A percentile compares a stretch with the other conserved stretches of the same genome.
Evolutionary conservation across 2,329 filamentous ascomycete species (phyloP).

Genomic region (Scytalidium lignicola): DNA sequence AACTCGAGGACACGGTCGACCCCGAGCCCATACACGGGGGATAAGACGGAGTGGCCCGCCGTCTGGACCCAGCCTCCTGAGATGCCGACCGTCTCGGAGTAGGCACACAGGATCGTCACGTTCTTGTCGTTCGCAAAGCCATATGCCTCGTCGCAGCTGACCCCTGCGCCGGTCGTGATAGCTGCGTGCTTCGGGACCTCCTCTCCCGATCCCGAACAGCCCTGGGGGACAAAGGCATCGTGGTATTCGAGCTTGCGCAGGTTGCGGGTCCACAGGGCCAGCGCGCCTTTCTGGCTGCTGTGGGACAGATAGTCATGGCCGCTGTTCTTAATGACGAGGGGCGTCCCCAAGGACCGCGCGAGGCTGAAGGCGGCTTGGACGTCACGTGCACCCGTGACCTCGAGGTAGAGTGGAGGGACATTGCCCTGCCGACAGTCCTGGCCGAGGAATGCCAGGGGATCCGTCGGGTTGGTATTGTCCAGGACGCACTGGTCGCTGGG

Average conservation of each 20-base stretch:
- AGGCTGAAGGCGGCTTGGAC: constrained; percentile 40
- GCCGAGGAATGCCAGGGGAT: constrained; percentile 10
- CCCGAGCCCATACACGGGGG: constrained; percentile 43
- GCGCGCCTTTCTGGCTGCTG: constrained; percentile 10
- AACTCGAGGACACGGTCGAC: constrained; percentile 44
- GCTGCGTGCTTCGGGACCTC: constrained; percentile 13
- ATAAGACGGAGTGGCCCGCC: constrained; percentile 50
- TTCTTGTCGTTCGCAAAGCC: constrained; percentile 21
- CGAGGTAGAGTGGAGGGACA: constrained; percentile 11
- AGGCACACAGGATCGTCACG: constrained; percentile 19
- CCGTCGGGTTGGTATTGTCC: constrained; percentile 16
- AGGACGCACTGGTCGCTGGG: constrained; percentile 25
- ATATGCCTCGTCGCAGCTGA: constrained; percentile 18
- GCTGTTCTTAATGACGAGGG: constrained; percentile 28
- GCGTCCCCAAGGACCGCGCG: constrained; percentile 34
- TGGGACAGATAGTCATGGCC: constrained; percentile 22
- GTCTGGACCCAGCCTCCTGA: constrained; percentile 42
- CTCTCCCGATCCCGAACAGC: constrained; percentile 4
- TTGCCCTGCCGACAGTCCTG: constrained; percentile 12
- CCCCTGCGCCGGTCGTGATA: constrained; percentile 20
- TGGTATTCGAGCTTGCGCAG: constrained; percentile 4
- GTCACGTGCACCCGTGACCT: constrained; percentile 28
- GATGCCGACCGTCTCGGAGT: constrained; percentile 41
- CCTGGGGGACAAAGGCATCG: constrained; percentile 10
- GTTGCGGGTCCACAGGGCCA: constrained; percentile 14